phyloP scores from a whole-genome alignment of 2,329 filamentous ascomycete genomes.

The Grosmannia penicillata region DNA sequence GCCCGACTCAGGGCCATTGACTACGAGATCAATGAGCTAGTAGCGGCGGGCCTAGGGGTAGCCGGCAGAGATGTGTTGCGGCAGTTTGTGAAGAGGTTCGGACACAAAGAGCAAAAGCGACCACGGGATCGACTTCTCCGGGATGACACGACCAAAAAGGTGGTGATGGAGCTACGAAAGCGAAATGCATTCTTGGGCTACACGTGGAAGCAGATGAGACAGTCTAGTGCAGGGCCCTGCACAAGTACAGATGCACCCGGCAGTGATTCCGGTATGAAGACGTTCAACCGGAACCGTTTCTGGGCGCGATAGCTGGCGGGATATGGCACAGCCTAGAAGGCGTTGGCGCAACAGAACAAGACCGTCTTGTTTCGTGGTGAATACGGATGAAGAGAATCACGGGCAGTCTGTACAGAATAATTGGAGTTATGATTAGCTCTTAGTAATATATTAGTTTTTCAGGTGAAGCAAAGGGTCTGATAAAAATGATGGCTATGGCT shows the following conservation, averaged over 20 bases:
- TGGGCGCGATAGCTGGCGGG: conserved; percentile 7
- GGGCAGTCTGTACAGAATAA: no score
- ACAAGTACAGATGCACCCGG: conserved; percentile 5
- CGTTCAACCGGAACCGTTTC: conserved; percentile 11
- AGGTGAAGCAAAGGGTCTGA: no score
- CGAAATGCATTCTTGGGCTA: conserved; percentile 79
- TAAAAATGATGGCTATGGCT: no score
- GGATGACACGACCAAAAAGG: conserved; percentile 49
- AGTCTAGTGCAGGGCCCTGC: conserved; percentile 1
- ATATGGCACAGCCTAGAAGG: not conserved
- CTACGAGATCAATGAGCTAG: conserved; percentile 26
- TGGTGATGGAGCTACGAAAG: conserved; percentile 69
- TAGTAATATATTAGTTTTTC: no score
- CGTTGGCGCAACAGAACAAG: no score
- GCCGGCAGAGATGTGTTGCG: conserved; percentile 29
- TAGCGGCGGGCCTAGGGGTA: conserved; percentile 14
- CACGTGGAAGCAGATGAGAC: conserved; percentile 50
- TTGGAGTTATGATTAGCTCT: no score
- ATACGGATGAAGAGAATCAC: no score
- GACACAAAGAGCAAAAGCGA: conserved; percentile 56
- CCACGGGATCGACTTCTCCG: conserved; percentile 75
- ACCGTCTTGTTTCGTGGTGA: no score
- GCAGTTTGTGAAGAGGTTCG: conserved; percentile 35
- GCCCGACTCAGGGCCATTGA: conserved; percentile 33
- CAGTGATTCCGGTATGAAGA: conserved; percentile 8